phyloP scores from a whole-genome alignment of 225 moss, liverwort and hornwort genomes.

The Pseudoscleropodium purum region DNA sequence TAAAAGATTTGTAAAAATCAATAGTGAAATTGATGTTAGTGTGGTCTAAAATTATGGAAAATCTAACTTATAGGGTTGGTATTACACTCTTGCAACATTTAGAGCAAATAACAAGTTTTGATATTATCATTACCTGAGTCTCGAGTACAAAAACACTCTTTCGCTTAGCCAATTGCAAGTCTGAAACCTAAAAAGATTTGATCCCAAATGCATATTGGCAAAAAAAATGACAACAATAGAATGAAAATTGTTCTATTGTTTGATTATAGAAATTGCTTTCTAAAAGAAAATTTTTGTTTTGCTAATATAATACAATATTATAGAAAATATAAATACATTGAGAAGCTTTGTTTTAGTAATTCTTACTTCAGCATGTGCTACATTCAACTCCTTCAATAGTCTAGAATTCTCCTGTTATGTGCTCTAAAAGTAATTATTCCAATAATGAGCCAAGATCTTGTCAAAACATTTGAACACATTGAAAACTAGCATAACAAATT shows the following conservation, averaged over 20 bases:
- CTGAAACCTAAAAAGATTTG: constrained; percentile 15
- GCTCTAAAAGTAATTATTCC: neutral
- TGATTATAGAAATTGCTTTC: neutral
- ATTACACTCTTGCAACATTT: neutral
- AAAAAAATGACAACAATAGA: no score
- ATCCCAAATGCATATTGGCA: neutral
- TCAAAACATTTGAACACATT: neutral
- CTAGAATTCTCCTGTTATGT: constrained; percentile 61
- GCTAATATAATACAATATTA: neutral
- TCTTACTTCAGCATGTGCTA: constrained; percentile 49
- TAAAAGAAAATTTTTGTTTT: neutral
- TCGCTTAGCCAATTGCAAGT: constrained; percentile 14
- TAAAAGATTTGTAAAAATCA: neutral
- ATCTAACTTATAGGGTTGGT: neutral
- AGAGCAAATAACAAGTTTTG: neutral
- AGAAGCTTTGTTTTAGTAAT: neutral
- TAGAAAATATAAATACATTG: neutral
- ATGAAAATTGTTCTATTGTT: neutral
- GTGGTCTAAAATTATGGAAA: neutral
- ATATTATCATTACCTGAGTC: constrained; percentile 12
- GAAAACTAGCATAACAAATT: neutral
- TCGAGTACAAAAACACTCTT: constrained; percentile 14
- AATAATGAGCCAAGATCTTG: neutral
- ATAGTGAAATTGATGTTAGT: neutral
- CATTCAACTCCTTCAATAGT: constrained; percentile 48